Conservation (phyloP, 441 rosid species). For the Corymbia citriodora region DNA sequence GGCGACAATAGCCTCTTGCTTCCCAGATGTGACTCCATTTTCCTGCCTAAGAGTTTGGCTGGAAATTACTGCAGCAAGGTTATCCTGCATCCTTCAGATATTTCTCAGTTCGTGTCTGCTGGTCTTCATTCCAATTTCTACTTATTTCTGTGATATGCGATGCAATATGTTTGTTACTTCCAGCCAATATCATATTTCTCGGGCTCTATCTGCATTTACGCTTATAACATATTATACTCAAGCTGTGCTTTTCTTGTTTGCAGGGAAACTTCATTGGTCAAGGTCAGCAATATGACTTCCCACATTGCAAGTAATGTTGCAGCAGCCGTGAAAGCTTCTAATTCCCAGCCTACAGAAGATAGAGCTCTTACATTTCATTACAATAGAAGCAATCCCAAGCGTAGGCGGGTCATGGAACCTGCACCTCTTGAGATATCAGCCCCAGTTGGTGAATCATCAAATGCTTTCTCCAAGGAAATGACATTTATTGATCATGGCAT, state of each 20-base stretch:
- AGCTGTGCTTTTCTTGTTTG: background rate
- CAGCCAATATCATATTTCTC: background rate
- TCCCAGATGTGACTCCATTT: slow-evolving; percentile 80
- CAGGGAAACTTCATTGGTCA: slow-evolving; percentile 98
- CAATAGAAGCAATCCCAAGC: slow-evolving; percentile 82
- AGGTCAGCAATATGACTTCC: slow-evolving; percentile 90
- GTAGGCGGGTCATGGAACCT: slow-evolving; percentile 79
- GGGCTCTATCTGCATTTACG: background rate
- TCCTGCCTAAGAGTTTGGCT: slow-evolving; percentile 94
- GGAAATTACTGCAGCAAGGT: slow-evolving; percentile 99
- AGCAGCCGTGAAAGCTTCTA: slow-evolving; percentile 84
- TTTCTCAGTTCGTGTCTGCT: background rate
- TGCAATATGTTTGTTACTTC: background rate
- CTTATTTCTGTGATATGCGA: background rate
- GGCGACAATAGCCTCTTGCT: slow-evolving; percentile 98
- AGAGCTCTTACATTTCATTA: slow-evolving; percentile 72
- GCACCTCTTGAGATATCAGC: slow-evolving; percentile 32
- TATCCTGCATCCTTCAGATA: background rate
- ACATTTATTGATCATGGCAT: slow-evolving; percentile 23
- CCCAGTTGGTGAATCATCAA: slow-evolving; percentile 27
- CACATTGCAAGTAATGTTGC: slow-evolving; percentile 85
- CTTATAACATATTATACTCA: background rate
- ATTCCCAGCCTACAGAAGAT: slow-evolving; percentile 53
- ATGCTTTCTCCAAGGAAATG: slow-evolving; percentile 21
- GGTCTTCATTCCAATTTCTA: background rate